Evolutionary conservation across 371 early-diverging fungal species (phyloP), one percentile per base, ranked within the genome.

Genomic region (Thermomucor indicae-seudaticae): DNA sequence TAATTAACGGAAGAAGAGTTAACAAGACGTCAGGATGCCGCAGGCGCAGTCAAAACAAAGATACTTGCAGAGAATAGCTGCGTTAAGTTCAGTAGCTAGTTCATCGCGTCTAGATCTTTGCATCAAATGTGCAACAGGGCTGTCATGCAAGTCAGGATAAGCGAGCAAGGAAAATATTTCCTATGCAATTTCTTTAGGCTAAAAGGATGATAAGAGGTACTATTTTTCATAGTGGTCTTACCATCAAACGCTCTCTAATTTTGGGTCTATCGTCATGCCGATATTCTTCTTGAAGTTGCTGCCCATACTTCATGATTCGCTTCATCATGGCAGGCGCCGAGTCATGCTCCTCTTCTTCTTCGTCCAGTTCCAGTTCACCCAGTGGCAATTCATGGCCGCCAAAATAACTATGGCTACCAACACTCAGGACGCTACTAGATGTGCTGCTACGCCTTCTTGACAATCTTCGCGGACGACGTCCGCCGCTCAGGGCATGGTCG

Each of bases 101-200:
- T 77, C 71, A 49, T 85, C 79, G 11, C 91, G 72, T 11, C 73
- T 67, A 0, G 57, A 42, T 1, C 70, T 60, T 32, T 78, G 68
- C 27, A 87, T 61, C 32, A 87, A 64, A 48, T 79, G 76, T 0
- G 77, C 57, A 10, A 84, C 67, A 19, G 83, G 76, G 49, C 80
- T 80, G 25, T 73, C 51, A 16, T 48, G 49, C 3, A 81, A 80
- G 31, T 89, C 80, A 4, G 79, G 64, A 52, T 95, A 92, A 1
- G 93, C 93, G 23, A 92, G 53, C 34, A 92, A 67, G 11, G 91
- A 81, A 59, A 91, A 91, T 4, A 83, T 75, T 46, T 89, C 85
- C 60, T 59, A 41, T 12, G 34, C 6, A 27, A 24, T 6, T 7
- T 19, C 0, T 17, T 8, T 30, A 6, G 31, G 1, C 4, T 29